Conservation (phyloP, 805 yeast species). For the Cyberlindnera euphorbiiphila region DNA sequence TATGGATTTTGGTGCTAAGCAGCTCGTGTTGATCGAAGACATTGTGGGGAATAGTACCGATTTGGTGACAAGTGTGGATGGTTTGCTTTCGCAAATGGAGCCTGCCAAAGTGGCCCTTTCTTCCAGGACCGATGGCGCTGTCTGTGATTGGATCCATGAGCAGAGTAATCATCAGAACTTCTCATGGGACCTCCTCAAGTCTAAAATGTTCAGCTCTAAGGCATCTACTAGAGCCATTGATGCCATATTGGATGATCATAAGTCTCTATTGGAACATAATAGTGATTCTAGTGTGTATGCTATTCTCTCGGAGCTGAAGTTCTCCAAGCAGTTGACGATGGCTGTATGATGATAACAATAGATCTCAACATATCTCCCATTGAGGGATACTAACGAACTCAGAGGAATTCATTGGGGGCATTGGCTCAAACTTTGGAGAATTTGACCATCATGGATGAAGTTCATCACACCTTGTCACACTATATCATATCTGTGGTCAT, state of each 20-base stretch:
- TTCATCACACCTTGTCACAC: background rate
- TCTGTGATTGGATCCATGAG: slow-evolving; percentile 4
- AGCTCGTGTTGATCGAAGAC: slow-evolving; percentile 11
- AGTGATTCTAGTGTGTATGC: slow-evolving; percentile 1
- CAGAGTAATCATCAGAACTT: slow-evolving; percentile 7
- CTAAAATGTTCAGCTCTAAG: slow-evolving; percentile 7
- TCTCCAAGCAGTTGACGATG: slow-evolving; percentile 3
- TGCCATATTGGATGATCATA: slow-evolving; percentile 1
- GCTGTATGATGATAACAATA: slow-evolving; percentile 11
- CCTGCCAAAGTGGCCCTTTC: slow-evolving; percentile 10
- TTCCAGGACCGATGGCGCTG: slow-evolving; percentile 4
- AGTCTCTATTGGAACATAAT: background rate
- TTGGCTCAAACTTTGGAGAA: slow-evolving; percentile 4
- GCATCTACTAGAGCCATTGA: slow-evolving; percentile 4
- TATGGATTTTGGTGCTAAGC: slow-evolving; percentile 7
- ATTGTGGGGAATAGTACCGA: background rate
- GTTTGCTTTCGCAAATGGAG: slow-evolving; percentile 2
- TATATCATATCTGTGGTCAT: slow-evolving; percentile 4
- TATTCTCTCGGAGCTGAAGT: slow-evolving; percentile 7
- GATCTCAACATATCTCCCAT: background rate
- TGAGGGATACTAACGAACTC: too few species aligned
- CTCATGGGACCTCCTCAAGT: slow-evolving; percentile 6
- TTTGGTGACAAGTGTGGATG: slow-evolving; percentile 1
- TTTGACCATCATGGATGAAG: slow-evolving; percentile 5
- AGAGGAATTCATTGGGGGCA: slow-evolving; percentile 9